Evolutionary conservation across 768 basidiomycete species (phyloP).

Genomic region (Leccinum barrowsii): DNA sequence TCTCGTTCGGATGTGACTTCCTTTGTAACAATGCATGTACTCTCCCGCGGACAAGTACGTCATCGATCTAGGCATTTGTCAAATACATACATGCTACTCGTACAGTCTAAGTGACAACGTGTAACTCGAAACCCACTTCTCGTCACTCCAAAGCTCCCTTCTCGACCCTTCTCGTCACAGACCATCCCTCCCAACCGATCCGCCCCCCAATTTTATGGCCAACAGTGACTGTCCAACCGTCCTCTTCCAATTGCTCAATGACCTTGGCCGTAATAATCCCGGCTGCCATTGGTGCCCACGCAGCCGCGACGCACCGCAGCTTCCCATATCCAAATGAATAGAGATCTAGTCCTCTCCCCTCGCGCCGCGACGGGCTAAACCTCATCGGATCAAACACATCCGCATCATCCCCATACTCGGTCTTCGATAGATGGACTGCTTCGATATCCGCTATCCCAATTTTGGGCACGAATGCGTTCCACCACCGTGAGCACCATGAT

Average conservation of each 20-base stretch:
- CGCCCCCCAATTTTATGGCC: slow-evolving; percentile 35
- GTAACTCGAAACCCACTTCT: neutral
- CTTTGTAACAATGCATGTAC: too few species aligned
- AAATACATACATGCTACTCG: neutral
- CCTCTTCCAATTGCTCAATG: slow-evolving; percentile 30
- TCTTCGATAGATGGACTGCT: slow-evolving; percentile 15
- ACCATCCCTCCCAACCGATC: slow-evolving; percentile 46
- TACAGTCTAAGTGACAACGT: neutral
- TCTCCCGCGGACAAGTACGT: neutral
- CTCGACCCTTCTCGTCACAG: slow-evolving; percentile 21
- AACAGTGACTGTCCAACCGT: slow-evolving; percentile 13
- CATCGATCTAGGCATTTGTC: neutral
- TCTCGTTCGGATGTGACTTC: too few species aligned
- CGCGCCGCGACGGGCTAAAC: slow-evolving; percentile 28
- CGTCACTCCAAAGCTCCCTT: neutral
- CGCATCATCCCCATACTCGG: slow-evolving; percentile 32
- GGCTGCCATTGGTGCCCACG: slow-evolving; percentile 57
- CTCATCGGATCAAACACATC: slow-evolving; percentile 43
- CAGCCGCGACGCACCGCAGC: slow-evolving; percentile 38
- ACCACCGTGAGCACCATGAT: slow-evolving; percentile 3
- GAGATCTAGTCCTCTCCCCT: slow-evolving; percentile 20
- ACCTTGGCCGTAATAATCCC: slow-evolving; percentile 46
- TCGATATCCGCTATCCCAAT: slow-evolving; percentile 26
- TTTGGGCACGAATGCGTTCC: slow-evolving; percentile 8
- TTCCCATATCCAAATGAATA: slow-evolving; percentile 46